Conservation (phyloP, 208 protist genomes). For the Acanthamoeba quina region DNA sequence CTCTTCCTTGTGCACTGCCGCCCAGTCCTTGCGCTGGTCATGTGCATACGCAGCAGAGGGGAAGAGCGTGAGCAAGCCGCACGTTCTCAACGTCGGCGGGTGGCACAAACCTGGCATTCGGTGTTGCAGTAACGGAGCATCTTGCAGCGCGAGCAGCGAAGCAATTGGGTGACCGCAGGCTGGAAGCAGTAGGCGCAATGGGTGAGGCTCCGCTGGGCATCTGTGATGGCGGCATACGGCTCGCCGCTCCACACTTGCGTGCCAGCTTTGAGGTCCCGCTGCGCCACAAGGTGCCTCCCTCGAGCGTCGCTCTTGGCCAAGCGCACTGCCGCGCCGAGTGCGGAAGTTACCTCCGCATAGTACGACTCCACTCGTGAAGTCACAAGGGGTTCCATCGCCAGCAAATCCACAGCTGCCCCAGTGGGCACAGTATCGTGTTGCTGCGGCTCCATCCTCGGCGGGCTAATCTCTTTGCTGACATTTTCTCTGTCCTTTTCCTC, state of each 20-base stretch:
- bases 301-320: neutral
- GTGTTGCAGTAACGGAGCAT: conserved; percentile 14
- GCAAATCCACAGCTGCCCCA: neutral
- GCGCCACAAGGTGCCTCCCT: neutral
- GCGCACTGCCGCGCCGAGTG: neutral
- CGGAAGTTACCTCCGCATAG: neutral
- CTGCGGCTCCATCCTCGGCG: neutral
- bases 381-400: neutral
- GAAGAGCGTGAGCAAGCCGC: neutral
- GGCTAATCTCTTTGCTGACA: too few relatives aligned
- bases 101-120: conserved; percentile 16
- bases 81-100: neutral
- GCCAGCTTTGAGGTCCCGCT: neutral
- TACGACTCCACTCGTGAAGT: neutral
- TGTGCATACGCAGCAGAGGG: neutral
- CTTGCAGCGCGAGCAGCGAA: conserved; percentile 44
- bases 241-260: conserved; percentile 10
- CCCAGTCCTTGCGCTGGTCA: conserved; percentile 48
- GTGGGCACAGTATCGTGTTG: neutral
- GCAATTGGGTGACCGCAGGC: neutral
- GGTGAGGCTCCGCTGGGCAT: conserved; percentile 3
- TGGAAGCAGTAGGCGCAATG: conserved; percentile 18
- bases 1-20: conserved; percentile 28
- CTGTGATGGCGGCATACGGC: conserved; percentile 20
- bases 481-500: too few relatives aligned